Percentiles rank a stretch among this genome's conserved stretches.
These are phyloP conservation scores for Solanum bukasovii DNA, from an alignment of 257 asterid genomes.

Conservation along the genomic window DNA sequence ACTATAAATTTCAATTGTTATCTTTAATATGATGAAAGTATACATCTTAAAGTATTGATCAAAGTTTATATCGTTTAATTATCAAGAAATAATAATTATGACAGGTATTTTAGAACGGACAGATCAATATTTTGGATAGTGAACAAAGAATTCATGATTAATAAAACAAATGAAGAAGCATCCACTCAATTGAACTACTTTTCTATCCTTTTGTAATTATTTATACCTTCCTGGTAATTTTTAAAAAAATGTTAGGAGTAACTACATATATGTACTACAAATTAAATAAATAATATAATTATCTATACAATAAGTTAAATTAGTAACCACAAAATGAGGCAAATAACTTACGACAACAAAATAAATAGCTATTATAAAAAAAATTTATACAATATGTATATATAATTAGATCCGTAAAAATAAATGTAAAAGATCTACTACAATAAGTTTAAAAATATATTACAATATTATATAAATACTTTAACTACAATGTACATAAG, in stretches of 20 bases:
- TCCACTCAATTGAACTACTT: background rate
- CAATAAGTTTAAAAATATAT: too few relatives aligned
- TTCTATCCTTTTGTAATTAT: background rate
- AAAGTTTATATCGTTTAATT: too few relatives aligned
- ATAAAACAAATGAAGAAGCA: background rate
- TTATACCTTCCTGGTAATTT: background rate
- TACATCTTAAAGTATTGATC: too few relatives aligned
- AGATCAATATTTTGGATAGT: background rate
- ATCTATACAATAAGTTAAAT: background rate
- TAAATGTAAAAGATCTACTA: background rate
- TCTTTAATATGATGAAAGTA: too few relatives aligned
- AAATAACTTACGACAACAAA: background rate
- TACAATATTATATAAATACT: background rate
- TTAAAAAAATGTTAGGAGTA: background rate
- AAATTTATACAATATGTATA: background rate
- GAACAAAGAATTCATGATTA: background rate
- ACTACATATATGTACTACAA: background rate
- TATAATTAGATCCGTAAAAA: background rate
- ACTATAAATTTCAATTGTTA: too few relatives aligned
- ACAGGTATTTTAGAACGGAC: background rate
- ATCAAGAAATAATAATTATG: too few relatives aligned
- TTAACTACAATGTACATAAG: too few relatives aligned
- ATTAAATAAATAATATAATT: background rate
- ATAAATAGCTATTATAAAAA: background rate
- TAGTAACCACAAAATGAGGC: background rate